Conservation (phyloP, 768 basidiomycete species). For the Nidularia sp. region DNA sequence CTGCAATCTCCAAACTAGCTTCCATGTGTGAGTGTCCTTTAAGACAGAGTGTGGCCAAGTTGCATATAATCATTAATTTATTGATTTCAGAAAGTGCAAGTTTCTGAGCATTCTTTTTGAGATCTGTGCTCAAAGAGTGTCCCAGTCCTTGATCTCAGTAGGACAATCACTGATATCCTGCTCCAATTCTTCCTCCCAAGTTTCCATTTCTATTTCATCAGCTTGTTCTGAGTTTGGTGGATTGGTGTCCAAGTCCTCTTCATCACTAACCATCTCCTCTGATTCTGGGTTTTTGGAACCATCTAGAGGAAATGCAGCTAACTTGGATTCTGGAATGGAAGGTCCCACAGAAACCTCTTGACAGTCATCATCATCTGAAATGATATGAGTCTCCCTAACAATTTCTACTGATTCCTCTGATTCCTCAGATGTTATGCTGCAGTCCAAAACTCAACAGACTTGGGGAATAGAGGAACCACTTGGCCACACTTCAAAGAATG, state of each 20-base stretch:
- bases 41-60: slow-evolving; percentile 28
- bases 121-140: slow-evolving; percentile 17
- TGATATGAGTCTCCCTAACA: not conserved
- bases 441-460: not conserved
- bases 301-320: not conserved
- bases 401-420: not conserved
- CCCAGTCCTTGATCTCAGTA: slow-evolving; percentile 16
- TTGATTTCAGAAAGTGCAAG: slow-evolving; percentile 21
- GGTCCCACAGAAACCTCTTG: too few species aligned
- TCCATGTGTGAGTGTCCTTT: slow-evolving; percentile 20
- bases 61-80: slow-evolving; percentile 24
- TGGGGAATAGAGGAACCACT: not conserved
- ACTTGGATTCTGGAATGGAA: too few species aligned
- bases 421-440: not conserved
- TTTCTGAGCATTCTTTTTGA: slow-evolving; percentile 17
- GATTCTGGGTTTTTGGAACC: not conserved
- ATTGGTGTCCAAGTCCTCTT: too few species aligned
- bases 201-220: not conserved
- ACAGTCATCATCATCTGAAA: not conserved
- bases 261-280: too few species aligned
- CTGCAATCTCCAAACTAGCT: slow-evolving; percentile 29
- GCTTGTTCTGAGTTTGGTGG: too few species aligned
- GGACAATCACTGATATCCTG: not conserved
- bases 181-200: slow-evolving; percentile 9
- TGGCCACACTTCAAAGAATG: not conserved